A percentile compares a stretch with the other conserved stretches of the same genome.
Conservation (phyloP, 2,329 filamentous ascomycete genomes). For the Byssothecium circinans region DNA sequence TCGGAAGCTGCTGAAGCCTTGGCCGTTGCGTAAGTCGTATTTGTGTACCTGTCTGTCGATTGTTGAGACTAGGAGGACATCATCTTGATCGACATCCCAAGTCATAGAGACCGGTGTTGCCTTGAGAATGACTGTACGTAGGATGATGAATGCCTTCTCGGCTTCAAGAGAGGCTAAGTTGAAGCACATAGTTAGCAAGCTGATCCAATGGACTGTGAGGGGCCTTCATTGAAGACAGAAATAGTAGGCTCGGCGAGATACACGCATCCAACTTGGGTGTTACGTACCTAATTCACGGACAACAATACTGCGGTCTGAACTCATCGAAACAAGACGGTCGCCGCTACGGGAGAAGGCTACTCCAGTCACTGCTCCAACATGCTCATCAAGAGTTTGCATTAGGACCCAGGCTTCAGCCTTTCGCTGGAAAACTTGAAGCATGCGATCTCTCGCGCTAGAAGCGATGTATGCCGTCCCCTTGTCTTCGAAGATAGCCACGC, state of each 20-base stretch:
- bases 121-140: slow-evolving; percentile 78
- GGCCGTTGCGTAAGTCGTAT: slow-evolving; percentile 67
- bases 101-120: slow-evolving; percentile 85
- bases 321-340: slow-evolving; percentile 74
- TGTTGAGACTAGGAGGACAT: slow-evolving; percentile 61
- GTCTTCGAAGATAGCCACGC: slow-evolving; percentile 73
- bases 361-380: slow-evolving; percentile 80
- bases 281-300: slow-evolving; percentile 65
- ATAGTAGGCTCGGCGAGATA: too few relatives aligned
- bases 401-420: slow-evolving; percentile 66
- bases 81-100: slow-evolving; percentile 63
- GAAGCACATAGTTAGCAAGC: too few relatives aligned
- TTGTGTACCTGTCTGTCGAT: slow-evolving; percentile 64
- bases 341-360: slow-evolving; percentile 75
- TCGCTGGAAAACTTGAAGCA: slow-evolving; percentile 82
- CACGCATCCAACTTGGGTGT: too few relatives aligned
- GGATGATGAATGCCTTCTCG: slow-evolving; percentile 72
- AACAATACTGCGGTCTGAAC: slow-evolving; percentile 79
- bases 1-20: slow-evolving; percentile 73
- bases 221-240: too few relatives aligned
- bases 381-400: slow-evolving; percentile 89
- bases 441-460: slow-evolving; percentile 78
- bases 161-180: slow-evolving; percentile 64
- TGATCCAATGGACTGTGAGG: too few relatives aligned
- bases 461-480: slow-evolving; percentile 69